Evolutionary conservation across 2,329 filamentous ascomycete genomes (phyloP), one percentile per base, ranked within the genome.

Genomic region (Aspergillus amoenus): DNA sequence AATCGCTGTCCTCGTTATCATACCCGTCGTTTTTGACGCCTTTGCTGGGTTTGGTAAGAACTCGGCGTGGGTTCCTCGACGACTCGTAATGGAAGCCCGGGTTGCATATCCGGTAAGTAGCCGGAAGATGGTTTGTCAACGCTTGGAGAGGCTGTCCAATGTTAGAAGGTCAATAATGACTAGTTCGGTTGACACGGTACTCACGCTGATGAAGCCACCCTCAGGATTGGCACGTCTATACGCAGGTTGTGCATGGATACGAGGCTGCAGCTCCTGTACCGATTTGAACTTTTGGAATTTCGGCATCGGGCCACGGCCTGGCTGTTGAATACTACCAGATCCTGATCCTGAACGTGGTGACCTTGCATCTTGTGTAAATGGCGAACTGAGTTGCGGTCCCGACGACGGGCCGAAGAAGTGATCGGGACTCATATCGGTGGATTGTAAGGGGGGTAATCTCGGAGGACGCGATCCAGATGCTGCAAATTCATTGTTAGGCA

Each of bases 41-140:
- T 78, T 99, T 99, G 83, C 94, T 97, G 7, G 94, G 94, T 76
- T 99, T 99, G 15, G 94, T 99, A 64, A 99, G 82, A 49, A 99
- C 94, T 73, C 94, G 86, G 61, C 94, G 89, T 40, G 94, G 94
- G 71, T 99, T 99, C 64, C 94, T 86, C 53, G 94, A 97, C 15
- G 94, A 97, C 73, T 99, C 94, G 78, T 99, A 99, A 79, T 99
- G 97, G 82, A 99, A 99, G 68, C 85, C 88, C 3, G 93, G 93
- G 73, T 99, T 99, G 81, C 94, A 99, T 74, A 99, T 97, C 67
- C 94, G 89, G 79, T 99, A 99, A 2, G 94, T 97, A 5, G 93
- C 89, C 15, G 94, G 93, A 18, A 99, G 82, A 68, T 97, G 93
- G 41, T 90, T 89, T 1, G 94, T 99, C 60, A 99, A 82, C 47